Evolutionary conservation across 169 alveolate species (phyloP).

Genomic region (Sarcocystis neurona): DNA sequence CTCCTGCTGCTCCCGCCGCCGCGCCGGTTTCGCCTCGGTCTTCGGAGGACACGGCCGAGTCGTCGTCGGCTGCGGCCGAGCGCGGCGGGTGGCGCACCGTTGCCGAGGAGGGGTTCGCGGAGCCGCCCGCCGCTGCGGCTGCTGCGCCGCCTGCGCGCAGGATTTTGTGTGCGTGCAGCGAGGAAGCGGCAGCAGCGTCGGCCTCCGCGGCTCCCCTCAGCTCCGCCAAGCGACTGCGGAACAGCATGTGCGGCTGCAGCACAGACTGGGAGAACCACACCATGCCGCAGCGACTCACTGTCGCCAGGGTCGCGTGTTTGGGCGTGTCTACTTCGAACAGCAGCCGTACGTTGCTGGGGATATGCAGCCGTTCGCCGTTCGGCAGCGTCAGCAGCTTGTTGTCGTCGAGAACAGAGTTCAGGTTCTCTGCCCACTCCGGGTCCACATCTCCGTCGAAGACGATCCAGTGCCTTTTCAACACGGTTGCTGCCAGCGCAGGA

Average conservation of each 20-base stretch:
- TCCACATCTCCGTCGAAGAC: constrained; percentile 99
- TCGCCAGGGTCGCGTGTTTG: constrained; percentile 97
- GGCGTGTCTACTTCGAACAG: constrained; percentile 93
- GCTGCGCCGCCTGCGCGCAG: constrained; percentile 12
- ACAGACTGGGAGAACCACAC: constrained; percentile 94
- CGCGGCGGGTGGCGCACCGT: too few species aligned
- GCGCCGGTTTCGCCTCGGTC: not conserved
- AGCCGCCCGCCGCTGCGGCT: not conserved
- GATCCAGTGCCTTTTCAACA: constrained; percentile 93
- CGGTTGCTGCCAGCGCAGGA: constrained; percentile 75
- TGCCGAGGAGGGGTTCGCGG: too few species aligned
- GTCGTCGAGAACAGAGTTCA: constrained; percentile 98
- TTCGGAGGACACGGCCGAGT: not conserved
- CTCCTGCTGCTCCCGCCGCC: not conserved
- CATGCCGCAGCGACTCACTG: constrained; percentile 98
- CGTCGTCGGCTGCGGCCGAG: too few species aligned
- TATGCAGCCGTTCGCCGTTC: constrained; percentile 83
- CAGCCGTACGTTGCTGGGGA: constrained; percentile 77
- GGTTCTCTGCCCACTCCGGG: constrained; percentile 99
- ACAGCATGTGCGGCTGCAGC: constrained; percentile 75
- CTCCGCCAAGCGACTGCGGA: constrained; percentile 35
- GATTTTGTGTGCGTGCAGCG: too few species aligned
- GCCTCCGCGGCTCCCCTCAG: constrained; percentile 11
- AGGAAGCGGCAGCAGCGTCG: too few species aligned
- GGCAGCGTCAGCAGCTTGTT: constrained; percentile 96